Conservation (phyloP, 2,329 filamentous ascomycete species). For the Cyphellophora europaea region DNA sequence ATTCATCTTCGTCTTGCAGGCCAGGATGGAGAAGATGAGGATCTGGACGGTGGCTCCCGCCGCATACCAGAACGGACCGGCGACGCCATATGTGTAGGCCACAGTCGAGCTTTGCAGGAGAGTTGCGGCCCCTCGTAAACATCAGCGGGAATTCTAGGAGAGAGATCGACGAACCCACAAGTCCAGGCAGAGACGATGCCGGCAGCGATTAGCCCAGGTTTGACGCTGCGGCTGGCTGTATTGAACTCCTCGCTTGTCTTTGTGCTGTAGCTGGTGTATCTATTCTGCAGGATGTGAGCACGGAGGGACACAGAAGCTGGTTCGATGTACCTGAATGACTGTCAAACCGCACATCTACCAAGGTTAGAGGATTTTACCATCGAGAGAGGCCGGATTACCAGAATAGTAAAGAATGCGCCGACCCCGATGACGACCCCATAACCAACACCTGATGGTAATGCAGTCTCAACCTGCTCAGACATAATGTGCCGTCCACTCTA, state of each 20-base stretch:
- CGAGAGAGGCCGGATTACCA: conserved; percentile 26
- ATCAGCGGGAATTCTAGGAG: too few relatives aligned
- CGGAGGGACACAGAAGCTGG: background rate
- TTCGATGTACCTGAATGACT: background rate
- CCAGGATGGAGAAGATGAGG: conserved; percentile 76
- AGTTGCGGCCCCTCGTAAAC: conserved; percentile 8
- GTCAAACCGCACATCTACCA: background rate
- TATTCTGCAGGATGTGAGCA: conserved; percentile 6
- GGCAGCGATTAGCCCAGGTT: conserved; percentile 75
- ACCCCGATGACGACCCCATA: conserved; percentile 43
- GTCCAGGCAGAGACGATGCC: conserved; percentile 89
- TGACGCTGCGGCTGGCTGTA: conserved; percentile 77
- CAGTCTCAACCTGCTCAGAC: background rate
- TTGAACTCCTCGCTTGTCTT: conserved; percentile 90
- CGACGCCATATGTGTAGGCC: conserved; percentile 66
- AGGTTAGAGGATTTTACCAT: conserved; percentile 24
- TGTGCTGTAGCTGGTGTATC: conserved; percentile 35
- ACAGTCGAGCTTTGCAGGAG: conserved; percentile 62
- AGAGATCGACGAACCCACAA: conserved; percentile 49
- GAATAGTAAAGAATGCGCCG: conserved; percentile 35
- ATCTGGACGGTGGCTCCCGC: conserved; percentile 72
- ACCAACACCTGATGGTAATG: conserved; percentile 26
- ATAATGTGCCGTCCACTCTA: too few relatives aligned
- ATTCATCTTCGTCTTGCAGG: conserved; percentile 26
- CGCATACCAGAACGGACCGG: conserved; percentile 57